Percentiles rank a stretch among this genome's conserved stretches.
Evolutionary conservation across 1,139 yeast genomes (phyloP).

Genomic region (Kazachstania sp.): DNA sequence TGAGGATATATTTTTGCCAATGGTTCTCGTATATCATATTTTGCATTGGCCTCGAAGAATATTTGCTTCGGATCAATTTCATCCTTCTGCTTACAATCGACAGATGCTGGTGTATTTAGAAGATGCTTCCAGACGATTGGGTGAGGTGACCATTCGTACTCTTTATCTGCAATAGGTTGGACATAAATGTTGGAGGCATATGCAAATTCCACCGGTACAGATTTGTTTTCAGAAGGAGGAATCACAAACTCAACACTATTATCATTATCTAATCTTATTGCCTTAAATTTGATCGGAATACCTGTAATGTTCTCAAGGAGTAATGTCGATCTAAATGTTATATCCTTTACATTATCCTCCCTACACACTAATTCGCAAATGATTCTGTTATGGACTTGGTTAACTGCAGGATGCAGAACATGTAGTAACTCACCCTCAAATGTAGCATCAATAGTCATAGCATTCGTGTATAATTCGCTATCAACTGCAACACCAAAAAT

Average conservation of each 20-base stretch:
- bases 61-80: conserved; percentile 38
- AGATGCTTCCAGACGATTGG: conserved; percentile 59
- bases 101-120: conserved; percentile 42
- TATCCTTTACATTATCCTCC: conserved; percentile 68
- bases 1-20: conserved; percentile 75
- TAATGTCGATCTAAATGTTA: conserved; percentile 68
- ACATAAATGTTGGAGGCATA: conserved; percentile 51
- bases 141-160: conserved; percentile 61
- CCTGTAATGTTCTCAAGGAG: conserved; percentile 50
- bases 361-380: conserved; percentile 63
- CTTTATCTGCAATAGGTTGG: conserved; percentile 49
- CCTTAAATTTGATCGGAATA: conserved; percentile 52
- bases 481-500: conserved; percentile 54
- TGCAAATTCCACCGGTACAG: conserved; percentile 69
- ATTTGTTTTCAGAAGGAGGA: conserved; percentile 45
- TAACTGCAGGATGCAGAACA: conserved; percentile 53
- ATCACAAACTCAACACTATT: conserved; percentile 31
- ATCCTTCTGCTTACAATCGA: conserved; percentile 48
- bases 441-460: conserved; percentile 51
- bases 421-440: conserved; percentile 80
- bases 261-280: conserved; percentile 31
- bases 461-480: conserved; percentile 44
- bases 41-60: conserved; percentile 69
- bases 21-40: conserved; percentile 55
- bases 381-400: conserved; percentile 63